Conservation (phyloP, 73 alveolate genomes). For the Stentor coeruleus region DNA sequence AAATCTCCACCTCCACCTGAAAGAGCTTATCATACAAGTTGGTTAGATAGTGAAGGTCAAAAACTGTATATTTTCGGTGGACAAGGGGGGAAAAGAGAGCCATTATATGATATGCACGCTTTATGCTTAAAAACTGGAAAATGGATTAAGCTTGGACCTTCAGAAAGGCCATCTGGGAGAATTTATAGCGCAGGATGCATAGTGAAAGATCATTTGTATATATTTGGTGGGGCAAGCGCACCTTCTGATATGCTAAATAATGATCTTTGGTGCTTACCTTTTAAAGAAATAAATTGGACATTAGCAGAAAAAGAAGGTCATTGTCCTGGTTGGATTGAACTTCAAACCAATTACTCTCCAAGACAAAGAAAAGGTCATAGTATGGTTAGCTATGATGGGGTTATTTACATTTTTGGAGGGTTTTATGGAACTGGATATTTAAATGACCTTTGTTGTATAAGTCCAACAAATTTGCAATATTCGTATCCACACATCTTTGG, state of each 20-base stretch:
- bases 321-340: not conserved
- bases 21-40: not conserved
- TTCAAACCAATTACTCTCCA: not conserved
- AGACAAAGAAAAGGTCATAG: not conserved
- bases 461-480: not conserved
- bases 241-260: not conserved
- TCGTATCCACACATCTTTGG: not conserved
- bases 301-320: slow-evolving; percentile 8
- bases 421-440: not conserved
- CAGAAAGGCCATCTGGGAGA: slow-evolving; percentile 13
- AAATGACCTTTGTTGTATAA: not conserved
- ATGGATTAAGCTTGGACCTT: slow-evolving; percentile 23
- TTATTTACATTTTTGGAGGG: not conserved
- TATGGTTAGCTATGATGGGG: not conserved
- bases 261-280: slow-evolving; percentile 18
- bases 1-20: slow-evolving; percentile 15
- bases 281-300: slow-evolving; percentile 5
- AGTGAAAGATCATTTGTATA: not conserved
- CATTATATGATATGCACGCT: not conserved
- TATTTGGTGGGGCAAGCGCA: slow-evolving; percentile 14
- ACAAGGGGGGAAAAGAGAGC: slow-evolving; percentile 16
- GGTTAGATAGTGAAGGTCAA: not conserved
- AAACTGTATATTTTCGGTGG: slow-evolving; percentile 9
- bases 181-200: slow-evolving; percentile 25
- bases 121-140: not conserved